These are phyloP conservation scores for Hypoxylon sp. DNA, from an alignment of 2,329 filamentous ascomycete species.

Conservation along the genomic window DNA sequence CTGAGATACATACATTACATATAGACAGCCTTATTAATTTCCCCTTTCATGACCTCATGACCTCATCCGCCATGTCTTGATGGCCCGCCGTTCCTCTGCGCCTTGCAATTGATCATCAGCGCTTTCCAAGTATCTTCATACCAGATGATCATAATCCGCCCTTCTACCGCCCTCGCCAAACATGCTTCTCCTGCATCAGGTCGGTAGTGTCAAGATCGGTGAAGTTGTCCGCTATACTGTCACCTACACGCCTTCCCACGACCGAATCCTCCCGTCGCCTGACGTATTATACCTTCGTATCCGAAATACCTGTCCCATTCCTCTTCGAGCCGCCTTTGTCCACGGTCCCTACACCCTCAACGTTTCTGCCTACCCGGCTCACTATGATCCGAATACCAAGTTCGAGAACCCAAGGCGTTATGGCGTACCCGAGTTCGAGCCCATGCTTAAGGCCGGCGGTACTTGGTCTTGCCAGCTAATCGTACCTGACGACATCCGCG, in stretches of 20 bases:
- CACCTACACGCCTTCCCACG: conserved; percentile 87
- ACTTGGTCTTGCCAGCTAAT: conserved; percentile 81
- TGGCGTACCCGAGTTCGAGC: conserved; percentile 90
- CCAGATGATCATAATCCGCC: conserved; percentile 16
- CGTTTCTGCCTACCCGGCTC: conserved; percentile 82
- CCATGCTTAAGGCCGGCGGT: conserved; percentile 93
- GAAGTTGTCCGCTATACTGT: conserved; percentile 92
- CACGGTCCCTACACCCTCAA: conserved; percentile 95
- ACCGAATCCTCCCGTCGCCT: conserved; percentile 89
- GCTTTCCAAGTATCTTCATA: background rate
- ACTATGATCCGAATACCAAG: conserved; percentile 83
- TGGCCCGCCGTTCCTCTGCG: background rate
- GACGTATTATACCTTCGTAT: conserved; percentile 83
- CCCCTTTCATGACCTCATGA: conserved; percentile 1
- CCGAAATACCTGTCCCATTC: conserved; percentile 89
- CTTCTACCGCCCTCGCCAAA: conserved; percentile 31
- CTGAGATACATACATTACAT: background rate
- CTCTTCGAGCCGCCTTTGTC: conserved; percentile 91
- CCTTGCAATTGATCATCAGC: conserved; percentile 12
- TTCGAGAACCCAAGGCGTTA: conserved; percentile 73
- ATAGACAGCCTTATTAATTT: conserved; percentile 1
- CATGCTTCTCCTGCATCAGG: conserved; percentile 92
- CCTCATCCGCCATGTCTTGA: conserved; percentile 11
- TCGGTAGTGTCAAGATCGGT: conserved; percentile 90
- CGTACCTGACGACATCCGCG: conserved; percentile 80